Conservation (phyloP, 2,329 filamentous ascomycete genomes). For the Paracoccidioides lutzii region DNA sequence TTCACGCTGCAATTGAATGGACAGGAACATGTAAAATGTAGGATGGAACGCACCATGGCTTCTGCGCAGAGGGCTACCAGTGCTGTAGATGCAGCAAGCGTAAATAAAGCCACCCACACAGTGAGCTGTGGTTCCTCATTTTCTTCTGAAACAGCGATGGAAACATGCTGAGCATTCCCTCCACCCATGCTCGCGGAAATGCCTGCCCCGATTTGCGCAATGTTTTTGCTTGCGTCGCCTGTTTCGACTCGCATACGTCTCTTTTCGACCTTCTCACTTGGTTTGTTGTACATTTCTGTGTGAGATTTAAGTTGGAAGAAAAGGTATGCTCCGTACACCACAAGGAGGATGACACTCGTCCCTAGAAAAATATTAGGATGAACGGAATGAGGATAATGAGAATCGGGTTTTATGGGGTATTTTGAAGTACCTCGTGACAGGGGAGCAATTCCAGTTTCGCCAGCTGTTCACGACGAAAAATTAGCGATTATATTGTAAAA, state of each 20-base stretch:
- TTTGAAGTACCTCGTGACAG: slow-evolving; percentile 21
- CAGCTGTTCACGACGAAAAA: slow-evolving; percentile 11
- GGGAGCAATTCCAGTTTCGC: slow-evolving; percentile 17
- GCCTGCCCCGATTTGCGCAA: slow-evolving; percentile 40
- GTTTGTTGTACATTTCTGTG: slow-evolving; percentile 62
- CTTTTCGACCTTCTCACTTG: slow-evolving; percentile 64
- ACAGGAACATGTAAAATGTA: not conserved
- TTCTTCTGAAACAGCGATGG: slow-evolving; percentile 47
- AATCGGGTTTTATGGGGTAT: not conserved
- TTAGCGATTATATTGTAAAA: not conserved
- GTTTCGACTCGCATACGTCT: slow-evolving; percentile 32
- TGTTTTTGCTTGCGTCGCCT: slow-evolving; percentile 37
- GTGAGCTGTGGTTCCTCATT: slow-evolving; percentile 61
- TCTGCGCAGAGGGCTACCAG: slow-evolving; percentile 67
- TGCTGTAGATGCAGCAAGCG: slow-evolving; percentile 59
- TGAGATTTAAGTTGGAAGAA: slow-evolving; percentile 89
- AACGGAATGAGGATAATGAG: not conserved
- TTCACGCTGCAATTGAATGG: not conserved
- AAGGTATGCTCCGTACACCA: slow-evolving; percentile 74
- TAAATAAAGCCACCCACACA: slow-evolving; percentile 57
- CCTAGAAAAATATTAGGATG: slow-evolving; percentile 17
- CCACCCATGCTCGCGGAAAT: slow-evolving; percentile 40
- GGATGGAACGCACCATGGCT: slow-evolving; percentile 38
- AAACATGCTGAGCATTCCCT: slow-evolving; percentile 36
- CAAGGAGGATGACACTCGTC: slow-evolving; percentile 63